A percentile compares a stretch with the other conserved stretches of the same genome.
Evolutionary conservation across 2,329 filamentous ascomycete species (phyloP).

Genomic region (Aspergillus hiratsukae): DNA sequence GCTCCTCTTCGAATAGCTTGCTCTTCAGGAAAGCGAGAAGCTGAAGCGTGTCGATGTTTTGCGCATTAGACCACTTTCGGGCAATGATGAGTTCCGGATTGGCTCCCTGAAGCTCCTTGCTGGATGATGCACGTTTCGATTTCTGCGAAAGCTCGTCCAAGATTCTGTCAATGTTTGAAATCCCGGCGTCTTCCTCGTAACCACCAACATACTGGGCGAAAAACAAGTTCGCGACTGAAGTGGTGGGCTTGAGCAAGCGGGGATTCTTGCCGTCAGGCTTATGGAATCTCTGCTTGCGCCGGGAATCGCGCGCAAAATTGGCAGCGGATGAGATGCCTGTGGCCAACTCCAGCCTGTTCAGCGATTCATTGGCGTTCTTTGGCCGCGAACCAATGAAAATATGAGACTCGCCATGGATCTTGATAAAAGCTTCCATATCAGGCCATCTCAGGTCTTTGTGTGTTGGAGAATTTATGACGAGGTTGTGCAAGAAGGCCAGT

Average conservation of each 20-base stretch:
- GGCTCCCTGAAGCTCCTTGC: too few relatives aligned
- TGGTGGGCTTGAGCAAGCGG: conserved; percentile 21
- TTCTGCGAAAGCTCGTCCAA: too few relatives aligned
- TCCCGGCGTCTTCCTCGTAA: too few relatives aligned
- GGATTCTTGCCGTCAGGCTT: conserved; percentile 18
- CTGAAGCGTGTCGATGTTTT: too few relatives aligned
- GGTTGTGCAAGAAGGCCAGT: conserved; percentile 28
- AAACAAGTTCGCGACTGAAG: conserved; percentile 14
- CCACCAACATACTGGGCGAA: too few relatives aligned
- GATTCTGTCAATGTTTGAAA: too few relatives aligned
- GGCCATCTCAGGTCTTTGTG: conserved; percentile 22
- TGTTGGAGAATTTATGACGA: conserved; percentile 12
- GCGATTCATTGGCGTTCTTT: conserved; percentile 22
- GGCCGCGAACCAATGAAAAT: conserved; percentile 27
- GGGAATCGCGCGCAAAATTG: conserved; percentile 25
- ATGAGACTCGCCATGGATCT: conserved; percentile 27
- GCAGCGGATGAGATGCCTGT: conserved; percentile 22
- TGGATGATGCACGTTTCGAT: too few relatives aligned
- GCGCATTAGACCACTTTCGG: too few relatives aligned
- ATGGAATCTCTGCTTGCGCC: conserved; percentile 14
- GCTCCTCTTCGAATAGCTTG: too few relatives aligned
- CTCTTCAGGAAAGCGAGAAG: too few relatives aligned
- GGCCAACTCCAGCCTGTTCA: conserved; percentile 25
- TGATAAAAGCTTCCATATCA: conserved; percentile 28
- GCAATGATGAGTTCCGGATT: too few relatives aligned